These are phyloP conservation scores for Amaranthus cruentus DNA, from an alignment of 148 eudicot species.

Conservation along the genomic window DNA sequence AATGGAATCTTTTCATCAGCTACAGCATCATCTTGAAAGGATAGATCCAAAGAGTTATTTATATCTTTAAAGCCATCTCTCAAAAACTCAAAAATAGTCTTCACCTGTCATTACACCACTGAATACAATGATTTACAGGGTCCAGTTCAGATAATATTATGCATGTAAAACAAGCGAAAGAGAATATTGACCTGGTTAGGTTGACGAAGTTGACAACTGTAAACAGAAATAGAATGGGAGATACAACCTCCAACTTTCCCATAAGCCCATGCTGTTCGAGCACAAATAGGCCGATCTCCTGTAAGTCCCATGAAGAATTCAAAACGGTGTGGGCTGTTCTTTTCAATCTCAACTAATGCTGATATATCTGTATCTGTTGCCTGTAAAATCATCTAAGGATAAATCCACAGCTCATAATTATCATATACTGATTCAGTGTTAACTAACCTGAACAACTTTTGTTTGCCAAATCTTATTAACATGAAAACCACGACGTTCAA, in stretches of 20 bases:
- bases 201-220: constrained; percentile 88
- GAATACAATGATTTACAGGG: not conserved
- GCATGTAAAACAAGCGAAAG: not conserved
- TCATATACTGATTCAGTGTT: constrained; percentile 3
- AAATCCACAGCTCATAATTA: constrained; percentile 7
- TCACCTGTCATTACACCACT: constrained; percentile 51
- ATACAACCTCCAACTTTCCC: constrained; percentile 94
- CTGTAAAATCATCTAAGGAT: constrained; percentile 42
- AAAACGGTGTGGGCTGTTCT: constrained; percentile 95
- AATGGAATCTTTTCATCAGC: constrained; percentile 98
- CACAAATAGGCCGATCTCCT: constrained; percentile 97
- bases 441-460: constrained; percentile 77
- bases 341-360: constrained; percentile 94
- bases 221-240: constrained; percentile 96
- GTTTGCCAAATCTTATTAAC: constrained; percentile 97
- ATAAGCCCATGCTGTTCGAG: constrained; percentile 99
- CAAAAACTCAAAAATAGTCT: constrained; percentile 82
- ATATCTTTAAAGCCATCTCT: constrained; percentile 76
- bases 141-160: constrained; percentile 6
- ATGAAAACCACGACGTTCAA: constrained; percentile 91
- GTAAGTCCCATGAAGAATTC: constrained; percentile 98
- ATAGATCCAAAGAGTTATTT: constrained; percentile 88
- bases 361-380: constrained; percentile 95
- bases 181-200: constrained; percentile 61
- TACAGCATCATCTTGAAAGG: constrained; percentile 83